phyloP scores from a whole-genome alignment of 306 rosid species.

The Mucuna pruriens region DNA sequence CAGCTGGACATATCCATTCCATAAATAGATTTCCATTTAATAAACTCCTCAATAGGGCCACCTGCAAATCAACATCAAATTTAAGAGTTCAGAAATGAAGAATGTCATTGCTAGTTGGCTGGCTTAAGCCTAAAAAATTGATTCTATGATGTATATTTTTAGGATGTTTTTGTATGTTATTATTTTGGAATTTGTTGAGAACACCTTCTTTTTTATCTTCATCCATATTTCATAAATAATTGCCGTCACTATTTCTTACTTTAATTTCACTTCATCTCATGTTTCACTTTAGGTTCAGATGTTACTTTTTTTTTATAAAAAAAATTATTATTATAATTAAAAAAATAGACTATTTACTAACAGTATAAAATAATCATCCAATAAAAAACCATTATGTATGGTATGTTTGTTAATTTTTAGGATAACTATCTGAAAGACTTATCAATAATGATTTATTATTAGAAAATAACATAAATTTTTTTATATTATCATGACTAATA shows the following conservation, averaged over 20 bases:
- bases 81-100: neutral
- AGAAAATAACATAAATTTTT: too few species aligned
- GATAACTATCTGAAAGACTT: too few species aligned
- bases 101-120: neutral
- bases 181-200: neutral
- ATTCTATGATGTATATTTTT: neutral
- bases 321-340: neutral
- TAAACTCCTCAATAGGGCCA: slow-evolving; percentile 21
- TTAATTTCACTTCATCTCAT: neutral
- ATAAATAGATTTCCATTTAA: slow-evolving; percentile 34
- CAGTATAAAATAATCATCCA: too few species aligned
- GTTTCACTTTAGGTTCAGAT: neutral
- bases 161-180: neutral
- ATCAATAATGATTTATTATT: too few species aligned
- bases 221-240: neutral
- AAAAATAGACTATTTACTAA: too few species aligned
- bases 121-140: neutral
- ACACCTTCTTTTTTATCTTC: neutral
- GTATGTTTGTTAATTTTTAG: too few species aligned
- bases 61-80: slow-evolving; percentile 25
- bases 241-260: too few species aligned
- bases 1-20: slow-evolving; percentile 39
- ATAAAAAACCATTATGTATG: too few species aligned
- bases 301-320: neutral
- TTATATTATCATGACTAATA: too few species aligned